A percentile compares a stretch with the other conserved stretches of the same genome.
Conservation (phyloP, 2,329 filamentous ascomycete species). For the Phialocephala sp. region DNA sequence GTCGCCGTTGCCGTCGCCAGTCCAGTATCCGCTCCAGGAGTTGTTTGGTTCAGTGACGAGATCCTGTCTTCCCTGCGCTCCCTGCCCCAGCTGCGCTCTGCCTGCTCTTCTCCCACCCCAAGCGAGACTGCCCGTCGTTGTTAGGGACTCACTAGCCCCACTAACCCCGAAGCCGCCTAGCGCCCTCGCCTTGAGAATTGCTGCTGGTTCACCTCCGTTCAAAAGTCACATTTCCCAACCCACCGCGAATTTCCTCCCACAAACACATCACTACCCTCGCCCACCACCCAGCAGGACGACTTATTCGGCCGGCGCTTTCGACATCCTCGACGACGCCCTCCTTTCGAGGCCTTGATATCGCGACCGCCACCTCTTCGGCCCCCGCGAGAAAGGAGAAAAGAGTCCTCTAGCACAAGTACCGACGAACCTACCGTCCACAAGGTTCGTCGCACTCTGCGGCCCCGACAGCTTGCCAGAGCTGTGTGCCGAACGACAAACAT, state of each 20-base stretch:
- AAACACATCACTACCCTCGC: constrained; percentile 9
- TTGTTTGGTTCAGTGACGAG: neutral
- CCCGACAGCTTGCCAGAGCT: constrained; percentile 23
- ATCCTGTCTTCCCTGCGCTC: too few relatives aligned
- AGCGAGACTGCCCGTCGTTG: neutral
- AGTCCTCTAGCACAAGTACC: constrained; percentile 27
- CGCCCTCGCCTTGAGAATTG: neutral
- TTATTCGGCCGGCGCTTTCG: constrained; percentile 12
- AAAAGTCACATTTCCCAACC: constrained; percentile 18
- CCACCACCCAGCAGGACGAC: constrained; percentile 5
- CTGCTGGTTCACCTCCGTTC: neutral
- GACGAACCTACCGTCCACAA: constrained; percentile 17
- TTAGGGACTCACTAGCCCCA: neutral
- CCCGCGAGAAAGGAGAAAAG: constrained; percentile 25
- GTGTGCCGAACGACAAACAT: constrained; percentile 14
- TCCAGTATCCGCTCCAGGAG: neutral
- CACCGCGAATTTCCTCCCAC: constrained; percentile 17
- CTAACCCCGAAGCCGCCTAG: constrained; percentile 2
- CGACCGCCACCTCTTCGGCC: neutral
- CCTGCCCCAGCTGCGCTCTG: neutral
- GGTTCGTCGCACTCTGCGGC: constrained; percentile 11
- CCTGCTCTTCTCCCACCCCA: neutral
- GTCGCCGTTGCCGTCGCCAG: too few relatives aligned
- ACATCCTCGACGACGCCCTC: constrained; percentile 3
- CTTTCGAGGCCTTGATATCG: constrained; percentile 14